Percentiles rank a stretch among this genome's conserved stretches.
phyloP scores from a whole-genome alignment of 331 rosid species.

The Pyracantha coccinea region DNA sequence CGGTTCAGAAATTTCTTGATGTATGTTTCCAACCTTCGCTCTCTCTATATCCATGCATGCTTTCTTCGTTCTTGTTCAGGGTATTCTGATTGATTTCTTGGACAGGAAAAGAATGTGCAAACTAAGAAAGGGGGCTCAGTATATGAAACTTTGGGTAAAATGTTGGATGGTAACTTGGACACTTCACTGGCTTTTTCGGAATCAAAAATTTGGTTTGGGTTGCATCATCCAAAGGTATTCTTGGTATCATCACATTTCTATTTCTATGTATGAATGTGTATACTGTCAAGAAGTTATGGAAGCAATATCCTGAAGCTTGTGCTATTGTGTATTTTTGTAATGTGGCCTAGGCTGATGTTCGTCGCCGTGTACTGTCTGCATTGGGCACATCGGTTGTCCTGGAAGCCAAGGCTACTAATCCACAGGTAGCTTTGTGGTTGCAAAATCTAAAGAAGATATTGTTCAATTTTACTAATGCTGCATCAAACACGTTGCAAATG shows the following conservation, averaged over 20 bases:
- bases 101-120: conserved; percentile 43
- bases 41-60: background rate
- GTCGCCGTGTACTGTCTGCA: conserved; percentile 50
- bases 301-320: background rate
- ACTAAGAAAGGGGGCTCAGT: conserved; percentile 49
- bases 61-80: background rate
- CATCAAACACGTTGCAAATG: background rate
- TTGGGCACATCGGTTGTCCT: conserved; percentile 41
- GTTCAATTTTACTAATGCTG: background rate
- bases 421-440: conserved; percentile 38
- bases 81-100: conserved; percentile 12
- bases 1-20: conserved; percentile 67
- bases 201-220: conserved; percentile 70
- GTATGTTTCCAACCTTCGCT: conserved; percentile 24
- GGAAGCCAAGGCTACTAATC: conserved; percentile 35
- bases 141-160: conserved; percentile 45
- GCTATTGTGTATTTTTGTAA: conserved; percentile 6
- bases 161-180: conserved; percentile 59
- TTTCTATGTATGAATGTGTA: background rate
- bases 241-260: background rate
- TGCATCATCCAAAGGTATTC: conserved; percentile 83
- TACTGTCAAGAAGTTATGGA: background rate
- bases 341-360: conserved; percentile 68
- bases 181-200: conserved; percentile 39
- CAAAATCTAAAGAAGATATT: background rate